Evolutionary conservation across 345 rosid species (phyloP).

Genomic region (Balakata baccata): DNA sequence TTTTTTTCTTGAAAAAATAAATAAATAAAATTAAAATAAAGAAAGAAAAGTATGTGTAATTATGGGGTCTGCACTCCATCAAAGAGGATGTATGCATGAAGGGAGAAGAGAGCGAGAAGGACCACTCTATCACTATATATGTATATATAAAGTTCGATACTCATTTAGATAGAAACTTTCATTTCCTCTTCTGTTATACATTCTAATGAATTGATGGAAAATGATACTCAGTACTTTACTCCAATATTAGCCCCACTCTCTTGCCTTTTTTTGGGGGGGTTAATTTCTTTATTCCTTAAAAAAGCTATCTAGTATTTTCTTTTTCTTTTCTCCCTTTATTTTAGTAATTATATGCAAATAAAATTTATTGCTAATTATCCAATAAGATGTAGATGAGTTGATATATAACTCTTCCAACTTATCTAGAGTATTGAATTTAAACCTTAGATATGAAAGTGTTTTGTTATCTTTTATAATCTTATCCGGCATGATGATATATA

Average conservation of each 20-base stretch:
- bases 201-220: constrained; percentile 12
- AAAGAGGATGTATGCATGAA: not conserved
- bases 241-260: not conserved
- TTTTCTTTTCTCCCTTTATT: too few species aligned
- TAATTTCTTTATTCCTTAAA: not conserved
- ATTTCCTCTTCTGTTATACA: not conserved
- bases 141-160: too few species aligned
- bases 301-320: not conserved
- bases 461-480: too few species aligned
- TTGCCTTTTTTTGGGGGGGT: not conserved
- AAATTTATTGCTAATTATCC: too few species aligned
- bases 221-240: constrained; percentile 10
- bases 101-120: not conserved
- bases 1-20: too few species aligned
- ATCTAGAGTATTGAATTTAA: too few species aligned
- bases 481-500: too few species aligned
- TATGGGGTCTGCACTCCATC: constrained; percentile 6
- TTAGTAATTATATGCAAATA: not conserved
- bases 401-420: too few species aligned
- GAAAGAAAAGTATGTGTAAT: not conserved
- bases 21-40: too few species aligned
- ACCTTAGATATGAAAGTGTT: too few species aligned
- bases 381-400: too few species aligned
- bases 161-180: not conserved
- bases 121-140: constrained; percentile 9